A percentile compares a stretch with the other conserved stretches of the same genome.
Evolutionary conservation across 495 filamentous ascomycete species (phyloP).

Genomic region (Melanomma pulvis-pyrius): DNA sequence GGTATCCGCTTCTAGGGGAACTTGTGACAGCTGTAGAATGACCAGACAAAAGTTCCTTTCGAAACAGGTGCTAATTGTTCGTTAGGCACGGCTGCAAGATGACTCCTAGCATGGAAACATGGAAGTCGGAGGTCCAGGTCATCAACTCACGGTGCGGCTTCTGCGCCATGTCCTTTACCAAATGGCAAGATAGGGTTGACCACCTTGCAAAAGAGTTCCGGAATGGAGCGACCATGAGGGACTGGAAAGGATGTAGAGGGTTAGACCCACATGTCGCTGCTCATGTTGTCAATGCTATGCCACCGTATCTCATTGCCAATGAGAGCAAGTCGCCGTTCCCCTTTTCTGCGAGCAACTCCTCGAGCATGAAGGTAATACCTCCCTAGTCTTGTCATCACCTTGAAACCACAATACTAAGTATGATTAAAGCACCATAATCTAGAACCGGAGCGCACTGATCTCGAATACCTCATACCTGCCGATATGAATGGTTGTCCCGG

Average conservation of each 20-base stretch:
- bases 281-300: conserved; percentile 48
- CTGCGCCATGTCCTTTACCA: conserved; percentile 44
- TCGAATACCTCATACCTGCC: conserved; percentile 28
- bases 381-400: neutral
- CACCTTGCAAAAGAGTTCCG: conserved; percentile 50
- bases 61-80: neutral
- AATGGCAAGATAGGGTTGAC: conserved; percentile 47
- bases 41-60: no score
- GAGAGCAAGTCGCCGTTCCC: conserved; percentile 43
- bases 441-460: conserved; percentile 3
- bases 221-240: conserved; percentile 45
- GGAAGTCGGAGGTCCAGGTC: conserved; percentile 54
- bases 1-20: no score
- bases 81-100: conserved; percentile 63
- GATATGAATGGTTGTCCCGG: neutral
- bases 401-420: neutral
- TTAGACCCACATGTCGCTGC: conserved; percentile 44
- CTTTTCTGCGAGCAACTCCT: conserved; percentile 45
- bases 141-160: conserved; percentile 49
- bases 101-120: conserved; percentile 65
- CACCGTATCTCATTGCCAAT: conserved; percentile 48
- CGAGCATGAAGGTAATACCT: conserved; percentile 27
- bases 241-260: conserved; percentile 50
- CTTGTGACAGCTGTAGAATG: no score
- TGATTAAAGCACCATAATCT: conserved; percentile 9